phyloP scores from a whole-genome alignment of 2,329 filamentous ascomycete genomes.

The Raffaelea ambrosiae region DNA sequence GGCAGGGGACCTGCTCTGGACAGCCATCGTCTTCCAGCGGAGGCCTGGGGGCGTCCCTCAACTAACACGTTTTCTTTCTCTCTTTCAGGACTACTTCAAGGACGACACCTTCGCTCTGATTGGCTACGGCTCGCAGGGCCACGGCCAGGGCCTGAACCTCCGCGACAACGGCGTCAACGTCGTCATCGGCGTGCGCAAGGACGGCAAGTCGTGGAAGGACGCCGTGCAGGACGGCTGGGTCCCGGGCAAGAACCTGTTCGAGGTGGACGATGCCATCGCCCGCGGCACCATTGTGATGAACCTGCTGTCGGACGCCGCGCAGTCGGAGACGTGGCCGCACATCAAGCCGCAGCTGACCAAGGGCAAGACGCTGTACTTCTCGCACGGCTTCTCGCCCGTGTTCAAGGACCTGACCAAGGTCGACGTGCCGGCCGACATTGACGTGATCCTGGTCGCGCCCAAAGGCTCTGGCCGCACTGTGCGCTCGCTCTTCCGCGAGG shows the following conservation, averaged over 20 bases:
- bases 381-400: slow-evolving; percentile 98
- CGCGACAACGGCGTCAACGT: slow-evolving; percentile 99
- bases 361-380: slow-evolving; percentile 99
- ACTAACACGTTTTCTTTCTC: slow-evolving; percentile 3
- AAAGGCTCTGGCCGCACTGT: slow-evolving; percentile 99
- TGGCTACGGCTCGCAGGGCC: slow-evolving; percentile 94
- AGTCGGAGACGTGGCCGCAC: slow-evolving; percentile 96
- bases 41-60: background rate
- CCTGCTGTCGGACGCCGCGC: slow-evolving; percentile 92
- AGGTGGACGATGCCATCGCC: slow-evolving; percentile 91
- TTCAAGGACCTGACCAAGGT: slow-evolving; percentile 99
- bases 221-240: slow-evolving; percentile 96
- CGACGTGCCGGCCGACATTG: slow-evolving; percentile 88
- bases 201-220: slow-evolving; percentile 97
- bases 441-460: slow-evolving; percentile 98
- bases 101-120: slow-evolving; percentile 98
- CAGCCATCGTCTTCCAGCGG: background rate
- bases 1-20: too few species aligned
- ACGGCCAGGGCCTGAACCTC: slow-evolving; percentile 98
- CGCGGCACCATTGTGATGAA: slow-evolving; percentile 98
- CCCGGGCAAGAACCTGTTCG: slow-evolving; percentile 96
- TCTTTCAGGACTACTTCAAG: slow-evolving; percentile 99
- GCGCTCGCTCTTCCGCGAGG: slow-evolving; percentile 97
- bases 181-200: slow-evolving; percentile 97
- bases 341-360: slow-evolving; percentile 98